Evolutionary conservation across 306 rosid species (phyloP).

Genomic region (Begonia fuchsioides): DNA sequence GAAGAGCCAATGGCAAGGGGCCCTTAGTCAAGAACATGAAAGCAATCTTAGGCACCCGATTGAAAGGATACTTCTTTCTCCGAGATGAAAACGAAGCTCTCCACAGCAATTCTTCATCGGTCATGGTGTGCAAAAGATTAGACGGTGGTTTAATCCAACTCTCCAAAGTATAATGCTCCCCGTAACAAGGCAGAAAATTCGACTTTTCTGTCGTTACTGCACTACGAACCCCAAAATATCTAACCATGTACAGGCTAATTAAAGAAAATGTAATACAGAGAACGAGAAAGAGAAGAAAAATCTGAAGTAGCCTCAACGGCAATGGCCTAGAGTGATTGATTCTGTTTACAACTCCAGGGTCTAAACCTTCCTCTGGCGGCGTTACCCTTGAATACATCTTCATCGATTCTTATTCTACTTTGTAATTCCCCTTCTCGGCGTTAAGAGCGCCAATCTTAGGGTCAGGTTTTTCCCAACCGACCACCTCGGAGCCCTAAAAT

Average conservation of each 20-base stretch:
- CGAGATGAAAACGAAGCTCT: constrained; percentile 61
- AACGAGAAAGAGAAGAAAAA: constrained; percentile 47
- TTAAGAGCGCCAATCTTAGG: neutral
- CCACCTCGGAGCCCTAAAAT: neutral
- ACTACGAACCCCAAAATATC: constrained; percentile 52
- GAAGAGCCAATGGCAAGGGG: constrained; percentile 75
- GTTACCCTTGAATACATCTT: constrained; percentile 64
- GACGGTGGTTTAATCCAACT: constrained; percentile 54
- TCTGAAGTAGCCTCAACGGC: constrained; percentile 44
- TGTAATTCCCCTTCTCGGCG: constrained; percentile 10
- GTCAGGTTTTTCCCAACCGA: neutral
- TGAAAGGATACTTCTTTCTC: constrained; percentile 47
- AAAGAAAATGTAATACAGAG: constrained; percentile 49
- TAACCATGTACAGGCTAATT: constrained; percentile 51
- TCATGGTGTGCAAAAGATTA: constrained; percentile 56
- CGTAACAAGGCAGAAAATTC: constrained; percentile 51
- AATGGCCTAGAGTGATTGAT: constrained; percentile 38
- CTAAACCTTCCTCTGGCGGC: constrained; percentile 68
- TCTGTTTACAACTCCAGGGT: constrained; percentile 23
- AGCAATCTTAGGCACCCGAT: constrained; percentile 78
- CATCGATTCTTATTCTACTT: neutral
- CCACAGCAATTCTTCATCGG: constrained; percentile 63
- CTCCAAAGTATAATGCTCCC: constrained; percentile 36
- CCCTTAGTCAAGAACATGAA: constrained; percentile 95
- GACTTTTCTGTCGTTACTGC: constrained; percentile 33